Evolutionary conservation across 345 rosid genomes (phyloP).

Genomic region (Eucalyptus viminalis): DNA sequence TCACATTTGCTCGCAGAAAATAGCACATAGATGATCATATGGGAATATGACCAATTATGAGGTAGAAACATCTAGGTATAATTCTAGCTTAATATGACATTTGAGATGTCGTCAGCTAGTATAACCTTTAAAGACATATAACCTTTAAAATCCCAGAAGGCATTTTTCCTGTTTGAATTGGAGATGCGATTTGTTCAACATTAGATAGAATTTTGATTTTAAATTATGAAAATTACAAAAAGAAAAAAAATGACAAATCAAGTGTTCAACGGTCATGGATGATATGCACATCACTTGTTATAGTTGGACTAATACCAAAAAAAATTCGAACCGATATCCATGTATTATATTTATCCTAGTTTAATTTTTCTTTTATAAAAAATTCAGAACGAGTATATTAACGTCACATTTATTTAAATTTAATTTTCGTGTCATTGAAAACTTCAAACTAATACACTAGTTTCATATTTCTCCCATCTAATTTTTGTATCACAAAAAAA

Average conservation of each 20-base stretch:
- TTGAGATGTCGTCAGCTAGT: neutral
- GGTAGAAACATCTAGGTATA: neutral
- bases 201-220: neutral
- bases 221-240: too few species aligned
- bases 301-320: neutral
- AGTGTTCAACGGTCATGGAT: neutral
- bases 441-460: too few species aligned
- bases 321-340: neutral
- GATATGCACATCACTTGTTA: neutral
- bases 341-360: neutral
- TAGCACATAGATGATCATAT: neutral
- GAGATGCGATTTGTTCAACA: too few species aligned
- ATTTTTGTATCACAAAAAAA: neutral
- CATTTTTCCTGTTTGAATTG: neutral
- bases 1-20: accelerated
- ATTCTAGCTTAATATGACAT: neutral
- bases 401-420: neutral
- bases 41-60: neutral
- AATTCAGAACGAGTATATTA: accelerated
- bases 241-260: neutral
- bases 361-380: neutral
- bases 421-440: accelerated
- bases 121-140: neutral
- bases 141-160: neutral
- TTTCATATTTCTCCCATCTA: too few species aligned